Evolutionary conservation across 2,329 filamentous ascomycete species (phyloP).

Genomic region (Botrytis galanthina): DNA sequence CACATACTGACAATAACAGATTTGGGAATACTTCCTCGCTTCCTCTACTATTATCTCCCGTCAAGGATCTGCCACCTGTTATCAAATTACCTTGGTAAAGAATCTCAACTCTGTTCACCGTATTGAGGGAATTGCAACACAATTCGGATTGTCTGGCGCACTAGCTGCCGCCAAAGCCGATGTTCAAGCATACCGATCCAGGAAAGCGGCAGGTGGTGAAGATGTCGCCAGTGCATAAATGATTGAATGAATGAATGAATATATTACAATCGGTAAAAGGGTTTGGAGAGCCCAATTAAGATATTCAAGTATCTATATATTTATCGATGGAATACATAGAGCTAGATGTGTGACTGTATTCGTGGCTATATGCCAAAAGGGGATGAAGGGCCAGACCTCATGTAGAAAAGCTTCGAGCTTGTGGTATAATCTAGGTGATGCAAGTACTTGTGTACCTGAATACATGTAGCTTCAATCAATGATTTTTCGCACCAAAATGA

Average conservation of each 20-base stretch:
- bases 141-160: slow-evolving; percentile 64
- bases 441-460: slow-evolving; percentile 18
- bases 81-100: slow-evolving; percentile 76
- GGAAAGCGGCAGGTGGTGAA: slow-evolving; percentile 9
- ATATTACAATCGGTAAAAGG: not conserved
- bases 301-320: slow-evolving; percentile 8
- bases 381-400: not conserved
- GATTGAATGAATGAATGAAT: not conserved
- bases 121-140: slow-evolving; percentile 66
- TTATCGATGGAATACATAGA: not conserved
- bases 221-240: slow-evolving; percentile 15
- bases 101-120: slow-evolving; percentile 81
- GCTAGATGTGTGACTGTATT: slow-evolving; percentile 6
- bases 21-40: slow-evolving; percentile 81
- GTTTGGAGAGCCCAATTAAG: not conserved
- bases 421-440: slow-evolving; percentile 11
- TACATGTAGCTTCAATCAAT: slow-evolving; percentile 13
- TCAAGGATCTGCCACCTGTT: slow-evolving; percentile 74
- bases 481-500: slow-evolving; percentile 5
- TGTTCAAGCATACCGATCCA: slow-evolving; percentile 25
- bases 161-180: slow-evolving; percentile 42
- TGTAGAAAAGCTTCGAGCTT: slow-evolving; percentile 12
- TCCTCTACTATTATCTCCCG: slow-evolving; percentile 73
- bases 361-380: not conserved
- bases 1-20: slow-evolving; percentile 45